A percentile compares a stretch with the other conserved stretches of the same genome.
phyloP scores from a whole-genome alignment of 257 asterid species.

The Solanum sejunctum region DNA sequence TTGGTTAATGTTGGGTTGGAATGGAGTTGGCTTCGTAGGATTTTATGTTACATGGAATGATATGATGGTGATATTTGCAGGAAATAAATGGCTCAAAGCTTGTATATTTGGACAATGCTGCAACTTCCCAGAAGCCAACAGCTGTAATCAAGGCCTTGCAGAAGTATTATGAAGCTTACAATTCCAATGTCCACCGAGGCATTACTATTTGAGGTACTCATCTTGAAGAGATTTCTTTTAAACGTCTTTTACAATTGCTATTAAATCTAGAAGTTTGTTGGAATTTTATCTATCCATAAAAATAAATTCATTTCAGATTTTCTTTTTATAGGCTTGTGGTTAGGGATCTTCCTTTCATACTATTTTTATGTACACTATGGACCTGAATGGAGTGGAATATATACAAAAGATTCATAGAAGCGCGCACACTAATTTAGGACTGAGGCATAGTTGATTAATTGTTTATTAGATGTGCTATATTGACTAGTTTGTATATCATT shows the following conservation, averaged over 20 bases:
- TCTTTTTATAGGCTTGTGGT: neutral
- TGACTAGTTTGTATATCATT: neutral
- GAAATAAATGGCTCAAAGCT: slow-evolving; percentile 78
- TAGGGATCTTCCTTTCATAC: neutral
- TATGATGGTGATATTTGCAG: slow-evolving; percentile 21
- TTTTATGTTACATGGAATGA: neutral
- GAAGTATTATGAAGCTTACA: slow-evolving; percentile 60
- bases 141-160: slow-evolving; percentile 54
- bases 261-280: neutral
- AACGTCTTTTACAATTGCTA: neutral
- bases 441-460: neutral
- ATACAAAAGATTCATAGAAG: neutral
- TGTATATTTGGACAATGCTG: slow-evolving; percentile 96
- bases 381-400: neutral
- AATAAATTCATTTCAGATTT: neutral
- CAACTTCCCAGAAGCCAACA: slow-evolving; percentile 97
- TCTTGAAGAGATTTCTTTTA: neutral
- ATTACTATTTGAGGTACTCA: slow-evolving; percentile 68
- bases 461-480: neutral
- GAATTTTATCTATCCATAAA: neutral
- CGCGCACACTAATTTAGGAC: neutral
- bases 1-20: neutral
- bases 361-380: neutral
- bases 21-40: neutral
- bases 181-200: slow-evolving; percentile 96